phyloP scores from a whole-genome alignment of 2,329 filamentous ascomycete species.

The Ilyonectria destructans region DNA sequence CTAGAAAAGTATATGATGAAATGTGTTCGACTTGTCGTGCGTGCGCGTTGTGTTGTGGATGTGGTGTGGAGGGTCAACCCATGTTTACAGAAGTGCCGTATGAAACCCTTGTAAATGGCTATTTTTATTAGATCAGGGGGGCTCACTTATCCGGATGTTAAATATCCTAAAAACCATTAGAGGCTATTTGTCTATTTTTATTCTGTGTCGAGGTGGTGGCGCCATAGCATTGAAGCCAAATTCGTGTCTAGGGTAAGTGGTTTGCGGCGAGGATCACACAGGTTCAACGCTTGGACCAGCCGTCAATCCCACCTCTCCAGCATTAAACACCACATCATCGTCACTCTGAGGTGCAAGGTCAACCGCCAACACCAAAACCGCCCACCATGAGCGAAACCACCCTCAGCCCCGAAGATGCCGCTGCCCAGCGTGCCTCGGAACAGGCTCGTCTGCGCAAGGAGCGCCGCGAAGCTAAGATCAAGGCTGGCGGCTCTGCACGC shows the following conservation, averaged over 20 bases:
- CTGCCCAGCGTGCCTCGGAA: conserved; percentile 69
- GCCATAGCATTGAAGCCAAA: not conserved
- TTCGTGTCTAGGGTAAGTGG: conserved; percentile 21
- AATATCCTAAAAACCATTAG: no score
- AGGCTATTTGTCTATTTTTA: not conserved
- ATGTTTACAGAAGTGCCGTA: no score
- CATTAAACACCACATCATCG: conserved; percentile 26
- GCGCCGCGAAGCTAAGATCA: conserved; percentile 84
- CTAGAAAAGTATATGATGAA: conserved; percentile 49
- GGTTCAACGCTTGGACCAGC: conserved; percentile 21
- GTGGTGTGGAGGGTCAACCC: not conserved
- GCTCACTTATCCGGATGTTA: no score
- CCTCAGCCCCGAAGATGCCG: conserved; percentile 60
- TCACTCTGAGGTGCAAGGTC: conserved; percentile 17
- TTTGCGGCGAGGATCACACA: not conserved
- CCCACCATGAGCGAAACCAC: conserved; percentile 59
- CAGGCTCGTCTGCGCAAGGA: conserved; percentile 85
- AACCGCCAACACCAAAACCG: not conserved
- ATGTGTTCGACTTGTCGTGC: conserved; percentile 1
- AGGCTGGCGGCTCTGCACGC: conserved; percentile 78
- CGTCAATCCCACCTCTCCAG: conserved; percentile 21
- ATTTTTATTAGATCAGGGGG: no score
- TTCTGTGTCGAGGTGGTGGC: not conserved
- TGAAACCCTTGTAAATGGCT: no score
- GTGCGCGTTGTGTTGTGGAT: not conserved